Base-by-base conservation (phyloP, 805 yeast genomes). In the Saturnispora galanensis region DNA sequence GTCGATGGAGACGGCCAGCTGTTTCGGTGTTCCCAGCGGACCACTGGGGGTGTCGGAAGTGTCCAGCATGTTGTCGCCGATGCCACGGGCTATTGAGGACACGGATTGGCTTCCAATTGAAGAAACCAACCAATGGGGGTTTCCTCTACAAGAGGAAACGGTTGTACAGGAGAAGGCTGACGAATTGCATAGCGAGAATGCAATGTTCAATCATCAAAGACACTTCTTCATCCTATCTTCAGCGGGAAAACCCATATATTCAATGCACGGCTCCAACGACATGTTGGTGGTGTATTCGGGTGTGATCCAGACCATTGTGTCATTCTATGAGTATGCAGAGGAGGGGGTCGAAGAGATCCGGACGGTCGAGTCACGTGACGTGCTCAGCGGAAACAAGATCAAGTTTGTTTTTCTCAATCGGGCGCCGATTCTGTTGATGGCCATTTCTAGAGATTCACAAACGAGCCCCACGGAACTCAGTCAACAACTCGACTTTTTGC, bases 211-310 rank as follows among this genome's bases (percentile, higher is more conserved):
- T 3, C 58, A 60, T 26, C 63, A 62, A 38, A 87, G 86, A 58
- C 94, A 87, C 48, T 84, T 82, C 56, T 82, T 85, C 52, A 75
- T 88, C 3, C 66, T 88, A 9, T 84, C 95, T 0, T 66, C 79
- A 2, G 95, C 96, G 1, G 96, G 96, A 0, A 88, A 88, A 58
- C 95, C 95, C 2, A 81, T 88, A 5, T 88, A 82, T 60, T 76
- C 94, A 2, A 68, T 81, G 70, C 76, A 79, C 57, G 94, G 93
- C 2, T 66, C 77, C 2, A 89, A 84, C 43, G 80, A 77, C 32
- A 61, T 77, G 12, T 68, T 82, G 2, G 64, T 84, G 37, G 81
- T 86, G 0, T 81, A 82, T 54, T 77, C 82, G 66, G 96, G 95
- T 1, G 68, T 88, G 2, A 73, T 88, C 2, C 89, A 88, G 51